Conservation (phyloP, 345 rosid species). For the Excoecaria agallocha region DNA sequence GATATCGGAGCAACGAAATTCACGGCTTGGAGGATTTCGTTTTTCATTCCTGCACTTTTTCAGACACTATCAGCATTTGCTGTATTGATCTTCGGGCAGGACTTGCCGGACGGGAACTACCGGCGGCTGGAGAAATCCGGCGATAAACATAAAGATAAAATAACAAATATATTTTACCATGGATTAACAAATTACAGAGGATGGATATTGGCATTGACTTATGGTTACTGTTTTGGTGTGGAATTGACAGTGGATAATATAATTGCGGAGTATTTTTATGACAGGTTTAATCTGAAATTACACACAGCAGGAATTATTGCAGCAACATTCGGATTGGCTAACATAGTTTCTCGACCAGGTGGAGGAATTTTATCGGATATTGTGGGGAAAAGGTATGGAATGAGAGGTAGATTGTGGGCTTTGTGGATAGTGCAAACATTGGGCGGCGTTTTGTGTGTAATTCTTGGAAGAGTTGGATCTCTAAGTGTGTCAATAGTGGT, state of each 20-base stretch:
- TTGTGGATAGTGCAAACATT: slow-evolving; percentile 71
- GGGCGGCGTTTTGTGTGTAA: slow-evolving; percentile 65
- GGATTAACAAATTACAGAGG: slow-evolving; percentile 74
- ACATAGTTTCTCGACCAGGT: slow-evolving; percentile 65
- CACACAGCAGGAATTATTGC: slow-evolving; percentile 85
- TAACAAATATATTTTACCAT: slow-evolving; percentile 43
- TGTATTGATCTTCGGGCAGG: slow-evolving; percentile 69
- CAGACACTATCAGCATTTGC: slow-evolving; percentile 70
- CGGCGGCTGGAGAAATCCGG: slow-evolving; percentile 56
- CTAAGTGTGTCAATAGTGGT: slow-evolving; percentile 49
- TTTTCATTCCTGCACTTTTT: slow-evolving; percentile 75
- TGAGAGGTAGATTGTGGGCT: slow-evolving; percentile 88
- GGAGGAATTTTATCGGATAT: slow-evolving; percentile 73
- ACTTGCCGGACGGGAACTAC: slow-evolving; percentile 77
- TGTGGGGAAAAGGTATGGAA: slow-evolving; percentile 62
- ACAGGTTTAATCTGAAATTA: slow-evolving; percentile 66
- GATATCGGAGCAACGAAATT: slow-evolving; percentile 59
- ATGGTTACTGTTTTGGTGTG: slow-evolving; percentile 90
- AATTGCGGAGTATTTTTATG: slow-evolving; percentile 83
- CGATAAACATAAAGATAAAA: slow-evolving; percentile 56
- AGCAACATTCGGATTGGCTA: slow-evolving; percentile 84
- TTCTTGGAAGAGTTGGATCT: slow-evolving; percentile 49
- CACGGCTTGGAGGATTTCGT: slow-evolving; percentile 88
- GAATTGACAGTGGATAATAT: slow-evolving; percentile 84
- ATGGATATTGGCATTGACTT: slow-evolving; percentile 83